phyloP scores from a whole-genome alignment of 495 filamentous ascomycete species.

The Trichocladium uniseriatum region DNA sequence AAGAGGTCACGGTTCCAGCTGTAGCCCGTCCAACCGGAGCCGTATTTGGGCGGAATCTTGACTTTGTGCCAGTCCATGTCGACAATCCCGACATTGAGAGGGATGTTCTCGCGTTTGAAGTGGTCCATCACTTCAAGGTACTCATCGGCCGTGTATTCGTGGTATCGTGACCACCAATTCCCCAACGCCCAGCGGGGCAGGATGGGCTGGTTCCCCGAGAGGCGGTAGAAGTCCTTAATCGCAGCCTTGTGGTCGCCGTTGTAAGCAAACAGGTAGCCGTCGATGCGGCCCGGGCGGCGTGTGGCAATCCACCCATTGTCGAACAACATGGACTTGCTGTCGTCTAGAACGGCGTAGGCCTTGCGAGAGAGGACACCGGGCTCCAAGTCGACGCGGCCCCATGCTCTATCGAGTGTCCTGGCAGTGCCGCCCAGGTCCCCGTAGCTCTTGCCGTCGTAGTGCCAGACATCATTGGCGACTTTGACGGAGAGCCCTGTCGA shows the following conservation, averaged over 20 bases:
- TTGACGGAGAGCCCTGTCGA: conserved; percentile 33
- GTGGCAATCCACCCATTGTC: conserved; percentile 40
- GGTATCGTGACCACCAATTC: conserved; percentile 56
- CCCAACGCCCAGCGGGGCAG: conserved; percentile 50
- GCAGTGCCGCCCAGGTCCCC: conserved; percentile 45
- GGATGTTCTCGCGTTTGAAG: conserved; percentile 40
- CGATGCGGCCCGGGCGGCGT: conserved; percentile 34
- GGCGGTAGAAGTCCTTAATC: conserved; percentile 44
- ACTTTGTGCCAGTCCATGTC: conserved; percentile 59
- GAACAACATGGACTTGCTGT: conserved; percentile 50
- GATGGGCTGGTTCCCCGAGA: conserved; percentile 47
- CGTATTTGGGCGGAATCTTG: conserved; percentile 20
- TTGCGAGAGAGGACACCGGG: conserved; percentile 40
- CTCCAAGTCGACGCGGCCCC: conserved; percentile 41
- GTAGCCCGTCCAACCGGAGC: conserved; percentile 52
- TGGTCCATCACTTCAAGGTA: conserved; percentile 45
- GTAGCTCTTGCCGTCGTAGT: conserved; percentile 35
- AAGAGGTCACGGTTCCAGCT: conserved; percentile 50
- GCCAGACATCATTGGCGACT: conserved; percentile 33
- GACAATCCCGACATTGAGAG: conserved; percentile 45
- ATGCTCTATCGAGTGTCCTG: conserved; percentile 43
- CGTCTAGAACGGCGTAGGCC: conserved; percentile 43
- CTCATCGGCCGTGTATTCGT: conserved; percentile 42
- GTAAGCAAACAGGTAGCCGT: conserved; percentile 52
- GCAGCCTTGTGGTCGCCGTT: conserved; percentile 45